Percentiles rank a stretch among this genome's conserved stretches.
phyloP scores from a whole-genome alignment of 257 asterid species.

The Primulina huaijiensis region DNA sequence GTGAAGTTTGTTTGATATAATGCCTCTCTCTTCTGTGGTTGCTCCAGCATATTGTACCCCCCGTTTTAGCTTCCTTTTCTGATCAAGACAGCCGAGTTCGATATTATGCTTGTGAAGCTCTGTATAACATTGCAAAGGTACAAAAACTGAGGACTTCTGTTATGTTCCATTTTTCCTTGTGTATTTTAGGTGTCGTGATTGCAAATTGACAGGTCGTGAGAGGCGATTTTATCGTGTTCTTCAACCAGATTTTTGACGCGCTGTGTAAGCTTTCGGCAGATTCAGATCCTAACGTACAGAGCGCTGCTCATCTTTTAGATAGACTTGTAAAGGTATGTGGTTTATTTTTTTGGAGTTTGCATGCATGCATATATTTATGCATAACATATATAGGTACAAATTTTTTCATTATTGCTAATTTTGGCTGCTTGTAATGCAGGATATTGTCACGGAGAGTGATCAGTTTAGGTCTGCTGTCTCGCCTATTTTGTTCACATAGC shows the following conservation, averaged over 20 bases:
- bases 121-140: constrained; percentile 98
- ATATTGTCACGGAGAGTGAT: constrained; percentile 97
- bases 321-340: constrained; percentile 85
- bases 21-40: constrained; percentile 26
- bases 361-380: constrained; percentile 2
- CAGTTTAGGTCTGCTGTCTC: constrained; percentile 77
- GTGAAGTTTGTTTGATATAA: constrained; percentile 20
- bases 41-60: constrained; percentile 93
- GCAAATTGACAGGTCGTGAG: constrained; percentile 80
- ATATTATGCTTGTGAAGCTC: constrained; percentile 97
- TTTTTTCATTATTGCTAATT: constrained; percentile 13
- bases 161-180: constrained; percentile 7
- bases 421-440: constrained; percentile 54
- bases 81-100: constrained; percentile 99
- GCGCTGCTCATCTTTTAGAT: constrained; percentile 99
- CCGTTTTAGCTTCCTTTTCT: constrained; percentile 81
- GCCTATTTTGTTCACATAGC: constrained; percentile 18
- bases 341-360: constrained; percentile 4
- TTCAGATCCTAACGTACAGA: constrained; percentile 94
- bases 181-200: constrained; percentile 28
- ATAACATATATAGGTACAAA: neutral
- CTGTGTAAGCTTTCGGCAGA: constrained; percentile 98
- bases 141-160: constrained; percentile 20
- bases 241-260: constrained; percentile 94
- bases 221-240: constrained; percentile 96